A percentile compares a stretch with the other conserved stretches of the same genome.
Evolutionary conservation across 805 yeast genomes (phyloP).

Genomic region (Teunomyces pallodes): DNA sequence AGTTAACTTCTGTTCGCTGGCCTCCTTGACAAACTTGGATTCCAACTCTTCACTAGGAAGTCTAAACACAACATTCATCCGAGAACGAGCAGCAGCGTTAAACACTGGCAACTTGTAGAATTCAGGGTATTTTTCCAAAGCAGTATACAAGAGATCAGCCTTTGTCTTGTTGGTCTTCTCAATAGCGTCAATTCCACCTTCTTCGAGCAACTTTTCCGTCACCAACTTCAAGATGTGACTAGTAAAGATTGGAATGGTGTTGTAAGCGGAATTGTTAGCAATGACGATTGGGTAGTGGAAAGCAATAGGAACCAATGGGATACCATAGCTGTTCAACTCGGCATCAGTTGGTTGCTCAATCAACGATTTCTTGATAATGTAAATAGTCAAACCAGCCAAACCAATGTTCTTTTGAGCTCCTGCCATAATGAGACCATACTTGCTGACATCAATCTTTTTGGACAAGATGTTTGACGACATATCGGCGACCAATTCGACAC

Average conservation of each 20-base stretch:
- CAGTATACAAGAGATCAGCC: slow-evolving; percentile 60
- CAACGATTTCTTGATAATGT: slow-evolving; percentile 80
- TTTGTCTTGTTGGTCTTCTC: slow-evolving; percentile 57
- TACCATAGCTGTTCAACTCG: slow-evolving; percentile 52
- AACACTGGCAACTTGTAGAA: slow-evolving; percentile 68
- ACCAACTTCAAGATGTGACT: slow-evolving; percentile 83
- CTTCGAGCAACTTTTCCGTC: slow-evolving; percentile 53
- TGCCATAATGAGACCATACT: slow-evolving; percentile 88
- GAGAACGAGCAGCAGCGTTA: slow-evolving; percentile 58
- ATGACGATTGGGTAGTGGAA: slow-evolving; percentile 84
- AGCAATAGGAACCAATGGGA: slow-evolving; percentile 89
- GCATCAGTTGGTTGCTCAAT: slow-evolving; percentile 65
- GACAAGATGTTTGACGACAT: slow-evolving; percentile 92
- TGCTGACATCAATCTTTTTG: slow-evolving; percentile 72
- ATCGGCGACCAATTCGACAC: slow-evolving; percentile 85
- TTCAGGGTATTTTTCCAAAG: slow-evolving; percentile 63
- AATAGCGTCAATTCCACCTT: slow-evolving; percentile 73
- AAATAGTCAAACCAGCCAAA: slow-evolving; percentile 89
- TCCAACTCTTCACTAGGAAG: slow-evolving; percentile 63
- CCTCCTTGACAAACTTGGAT: slow-evolving; percentile 64
- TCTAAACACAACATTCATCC: slow-evolving; percentile 93
- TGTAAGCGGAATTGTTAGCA: slow-evolving; percentile 87
- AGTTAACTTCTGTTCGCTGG: slow-evolving; percentile 54
- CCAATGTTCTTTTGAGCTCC: slow-evolving; percentile 99
- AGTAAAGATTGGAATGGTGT: slow-evolving; percentile 93